Percentiles rank a stretch among this genome's conserved stretches.
These are phyloP conservation scores for Cryphonectria carpinicola DNA, from an alignment of 2,329 filamentous ascomycete genomes.

Conservation along the genomic window DNA sequence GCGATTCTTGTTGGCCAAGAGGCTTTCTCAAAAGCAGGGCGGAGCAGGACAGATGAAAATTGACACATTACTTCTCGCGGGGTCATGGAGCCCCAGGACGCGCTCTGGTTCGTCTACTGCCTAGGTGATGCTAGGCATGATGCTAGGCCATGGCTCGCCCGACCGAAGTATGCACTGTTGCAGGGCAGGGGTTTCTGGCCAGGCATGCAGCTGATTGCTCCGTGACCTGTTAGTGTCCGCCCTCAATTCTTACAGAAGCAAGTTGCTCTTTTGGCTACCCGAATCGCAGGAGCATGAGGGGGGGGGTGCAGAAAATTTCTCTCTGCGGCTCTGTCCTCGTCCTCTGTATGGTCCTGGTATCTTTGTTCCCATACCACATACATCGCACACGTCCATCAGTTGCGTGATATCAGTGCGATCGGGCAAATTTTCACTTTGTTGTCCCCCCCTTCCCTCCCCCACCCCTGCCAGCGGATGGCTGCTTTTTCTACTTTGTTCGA, in stretches of 20 bases:
- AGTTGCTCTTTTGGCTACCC: conserved; percentile 8
- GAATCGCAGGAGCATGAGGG: conserved; percentile 1
- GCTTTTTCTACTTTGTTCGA: conserved; percentile 11
- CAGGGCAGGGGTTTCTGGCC: conserved; percentile 8
- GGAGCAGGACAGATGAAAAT: conserved; percentile 13
- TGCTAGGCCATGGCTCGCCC: conserved; percentile 8
- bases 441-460: conserved; percentile 1
- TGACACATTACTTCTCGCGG: conserved; percentile 15
- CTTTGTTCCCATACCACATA: neutral
- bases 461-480: neutral
- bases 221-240: conserved; percentile 20
- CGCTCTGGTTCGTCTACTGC: conserved; percentile 21
- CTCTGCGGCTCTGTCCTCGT: conserved; percentile 21
- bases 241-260: conserved; percentile 11
- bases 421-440: conserved; percentile 10
- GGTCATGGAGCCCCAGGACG: conserved; percentile 15
- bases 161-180: conserved; percentile 17
- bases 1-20: conserved; percentile 17
- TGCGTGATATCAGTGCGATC: conserved; percentile 20
- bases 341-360: conserved; percentile 17
- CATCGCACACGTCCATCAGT: conserved; percentile 4
- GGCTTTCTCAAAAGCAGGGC: conserved; percentile 24
- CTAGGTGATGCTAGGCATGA: neutral
- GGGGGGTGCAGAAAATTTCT: conserved; percentile 10
- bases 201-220: conserved; percentile 27